Base-by-base conservation (phyloP, 2,329 filamentous ascomycete species). In the Talaromyces sp. region DNA sequence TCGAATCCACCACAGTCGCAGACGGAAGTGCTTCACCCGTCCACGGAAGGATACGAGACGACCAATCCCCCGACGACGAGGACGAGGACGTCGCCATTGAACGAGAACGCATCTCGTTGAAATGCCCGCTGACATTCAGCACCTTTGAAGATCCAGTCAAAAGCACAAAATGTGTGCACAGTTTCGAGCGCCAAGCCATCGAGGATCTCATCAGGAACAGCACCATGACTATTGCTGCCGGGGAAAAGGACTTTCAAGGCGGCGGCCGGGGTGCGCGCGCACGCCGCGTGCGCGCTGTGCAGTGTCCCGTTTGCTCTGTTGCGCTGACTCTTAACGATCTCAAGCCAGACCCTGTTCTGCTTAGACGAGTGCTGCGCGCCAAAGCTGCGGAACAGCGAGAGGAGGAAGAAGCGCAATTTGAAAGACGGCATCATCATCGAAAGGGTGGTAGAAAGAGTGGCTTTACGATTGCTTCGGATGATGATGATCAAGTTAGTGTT, bases 101-200 rank as follows among this genome's bases (percentile, higher is more conserved):
- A 49, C 67, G 73, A 61, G 79, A 82, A 65, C 73, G 71, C 35
- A 71, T 78, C 61, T 78, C 77, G 3, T 71, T 78, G 38, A 77
- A 75, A 62, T 82, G 80, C 61, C 80, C 80, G 0, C 66, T 82
- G 26, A 82, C 80, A 1, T 70, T 81, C 2, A 73, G 73, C 21
- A 68, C 70, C 3, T 82, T 80, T 70, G 65, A 66, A 7, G 73
- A 81, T 59, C 80, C 80, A 0, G 74, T 82, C 2, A 81, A 74
- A 5, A 80, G 77, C 63, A 76, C 71, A 0, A 79, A 80, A 67
- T 82, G 80, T 62, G 78, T 76, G 0, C 80, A 82, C 64, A 79
- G 73, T 55, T 82, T 82, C 65, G 80, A 82, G 65, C 75, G 72
- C 19, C 62, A 67, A 2, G 80, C 80, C 0, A 81, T 82, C 60